Base-by-base conservation (phyloP, 306 rosid species). In the Senna siamea region DNA sequence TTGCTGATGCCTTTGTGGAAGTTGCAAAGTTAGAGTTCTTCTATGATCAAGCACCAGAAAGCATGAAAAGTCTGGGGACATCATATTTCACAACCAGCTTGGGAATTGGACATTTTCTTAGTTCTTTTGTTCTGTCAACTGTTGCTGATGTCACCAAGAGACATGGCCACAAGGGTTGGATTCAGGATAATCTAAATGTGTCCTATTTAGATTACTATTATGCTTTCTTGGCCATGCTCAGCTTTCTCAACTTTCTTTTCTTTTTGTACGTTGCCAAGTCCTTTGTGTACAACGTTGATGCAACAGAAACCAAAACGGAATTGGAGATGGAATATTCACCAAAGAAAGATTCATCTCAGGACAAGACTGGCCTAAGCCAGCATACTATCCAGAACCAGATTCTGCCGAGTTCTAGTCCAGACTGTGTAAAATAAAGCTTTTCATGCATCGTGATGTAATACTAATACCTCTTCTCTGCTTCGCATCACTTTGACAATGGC, bases 31-130 rank as follows among this genome's bases (percentile, higher is more conserved):
- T 91, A 1, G 98, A 93, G 80, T 77, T 90, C 18, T 93, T 93
- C 81, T 93, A 90, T 28, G 96, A 89, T 72, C 98, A 93, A 67
- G 96, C 97, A 10, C 98, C 98, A 5, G 77, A 83, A 52, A 81
- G 84, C 68, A 86, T 87, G 93, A 91, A 93, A 56, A 93, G 97
- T 63, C 80, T 93, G 4, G 98, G 97, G 26, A 86, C 92, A 12
- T 79, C 96, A 9, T 93, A 82, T 72, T 89, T 69, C 79, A 83
- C 90, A 0, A 88, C 86, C 47, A 82, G 86, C 65, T 9, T 84
- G 47, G 98, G 93, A 5, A 46, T 87, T 34, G 98, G 97, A 41
- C 74, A 82, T 55, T 89, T 93, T 23, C 81, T 91, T 1, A 82
- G 93, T 61, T 87, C 84, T 53, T 85, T 89, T 61, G 20, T 93